These are phyloP conservation scores for Pyrenochaeta sp. DNA, from an alignment of 2,329 filamentous ascomycete species.

Conservation along the genomic window DNA sequence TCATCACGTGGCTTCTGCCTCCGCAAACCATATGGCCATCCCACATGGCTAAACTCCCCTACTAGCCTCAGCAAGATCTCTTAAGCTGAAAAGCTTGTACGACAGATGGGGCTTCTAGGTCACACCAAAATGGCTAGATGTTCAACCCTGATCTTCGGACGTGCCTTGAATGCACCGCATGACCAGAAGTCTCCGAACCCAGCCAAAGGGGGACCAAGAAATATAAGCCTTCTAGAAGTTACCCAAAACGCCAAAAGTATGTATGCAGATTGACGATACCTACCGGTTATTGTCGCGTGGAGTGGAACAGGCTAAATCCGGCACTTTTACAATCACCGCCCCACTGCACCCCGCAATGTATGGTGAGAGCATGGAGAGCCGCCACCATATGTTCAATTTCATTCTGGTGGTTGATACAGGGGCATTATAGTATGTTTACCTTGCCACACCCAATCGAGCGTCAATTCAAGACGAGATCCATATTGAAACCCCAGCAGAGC, in stretches of 20 bases:
- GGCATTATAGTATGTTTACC: slow-evolving; percentile 14
- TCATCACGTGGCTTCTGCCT: too few relatives aligned
- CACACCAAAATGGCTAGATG: too few relatives aligned
- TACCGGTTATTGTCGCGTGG: slow-evolving; percentile 30
- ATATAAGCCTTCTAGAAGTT: slow-evolving; percentile 4
- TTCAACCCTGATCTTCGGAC: slow-evolving; percentile 70
- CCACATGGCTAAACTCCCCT: too few relatives aligned
- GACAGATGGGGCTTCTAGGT: too few relatives aligned
- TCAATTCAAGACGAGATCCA: not conserved
- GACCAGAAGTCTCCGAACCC: not conserved
- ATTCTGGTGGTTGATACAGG: slow-evolving; percentile 12
- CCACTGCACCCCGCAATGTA: slow-evolving; percentile 37
- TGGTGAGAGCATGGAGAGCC: slow-evolving; percentile 21
- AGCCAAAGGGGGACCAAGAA: slow-evolving; percentile 1
- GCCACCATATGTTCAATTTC: slow-evolving; percentile 27
- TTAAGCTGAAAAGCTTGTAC: too few relatives aligned
- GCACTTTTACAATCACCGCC: slow-evolving; percentile 24
- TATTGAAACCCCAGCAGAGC: slow-evolving; percentile 2
- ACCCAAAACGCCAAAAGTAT: not conserved
- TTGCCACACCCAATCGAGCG: slow-evolving; percentile 13
- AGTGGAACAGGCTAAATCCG: slow-evolving; percentile 40
- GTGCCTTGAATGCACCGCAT: slow-evolving; percentile 62
- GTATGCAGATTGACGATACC: slow-evolving; percentile 12
- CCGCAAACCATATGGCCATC: too few relatives aligned
- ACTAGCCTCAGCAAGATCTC: too few relatives aligned